A percentile compares a stretch with the other conserved stretches of the same genome.
phyloP scores from a whole-genome alignment of 1,139 yeast species.

The Lodderomyces orthopsilosis region DNA sequence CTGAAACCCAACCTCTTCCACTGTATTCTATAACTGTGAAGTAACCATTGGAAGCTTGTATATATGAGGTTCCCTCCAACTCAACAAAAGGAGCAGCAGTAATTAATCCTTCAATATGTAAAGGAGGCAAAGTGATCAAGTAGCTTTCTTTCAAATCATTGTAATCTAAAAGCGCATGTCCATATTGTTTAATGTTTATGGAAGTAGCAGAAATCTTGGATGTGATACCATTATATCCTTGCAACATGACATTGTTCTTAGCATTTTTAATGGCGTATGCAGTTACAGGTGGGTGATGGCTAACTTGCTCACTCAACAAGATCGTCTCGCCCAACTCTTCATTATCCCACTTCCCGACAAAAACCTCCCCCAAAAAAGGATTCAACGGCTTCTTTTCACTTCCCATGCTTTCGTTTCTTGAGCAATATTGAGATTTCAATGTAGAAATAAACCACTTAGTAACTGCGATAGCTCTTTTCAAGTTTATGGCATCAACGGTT shows the following conservation, averaged over 20 bases:
- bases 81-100: conserved; percentile 90
- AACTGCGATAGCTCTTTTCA: conserved; percentile 71
- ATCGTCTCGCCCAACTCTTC: conserved; percentile 64
- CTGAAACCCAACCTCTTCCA: conserved; percentile 95
- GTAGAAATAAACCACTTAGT: conserved; percentile 91
- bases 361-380: conserved; percentile 91
- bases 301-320: conserved; percentile 84
- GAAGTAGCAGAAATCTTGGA: conserved; percentile 77
- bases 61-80: conserved; percentile 79
- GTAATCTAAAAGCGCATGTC: conserved; percentile 77
- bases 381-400: conserved; percentile 93
- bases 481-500: conserved; percentile 51
- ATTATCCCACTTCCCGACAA: conserved; percentile 76
- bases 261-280: conserved; percentile 80
- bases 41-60: conserved; percentile 80
- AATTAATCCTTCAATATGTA: conserved; percentile 89
- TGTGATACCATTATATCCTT: conserved; percentile 88
- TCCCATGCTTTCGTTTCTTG: conserved; percentile 87
- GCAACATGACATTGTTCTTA: conserved; percentile 61
- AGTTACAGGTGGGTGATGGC: conserved; percentile 95
- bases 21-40: conserved; percentile 72
- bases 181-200: conserved; percentile 83
- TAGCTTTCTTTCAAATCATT: conserved; percentile 64
- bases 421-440: conserved; percentile 87
- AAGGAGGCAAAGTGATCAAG: conserved; percentile 87